Evolutionary conservation across 2,329 filamentous ascomycete species (phyloP), one percentile per base, ranked within the genome.

Genomic region (Aschersonia sp.): DNA sequence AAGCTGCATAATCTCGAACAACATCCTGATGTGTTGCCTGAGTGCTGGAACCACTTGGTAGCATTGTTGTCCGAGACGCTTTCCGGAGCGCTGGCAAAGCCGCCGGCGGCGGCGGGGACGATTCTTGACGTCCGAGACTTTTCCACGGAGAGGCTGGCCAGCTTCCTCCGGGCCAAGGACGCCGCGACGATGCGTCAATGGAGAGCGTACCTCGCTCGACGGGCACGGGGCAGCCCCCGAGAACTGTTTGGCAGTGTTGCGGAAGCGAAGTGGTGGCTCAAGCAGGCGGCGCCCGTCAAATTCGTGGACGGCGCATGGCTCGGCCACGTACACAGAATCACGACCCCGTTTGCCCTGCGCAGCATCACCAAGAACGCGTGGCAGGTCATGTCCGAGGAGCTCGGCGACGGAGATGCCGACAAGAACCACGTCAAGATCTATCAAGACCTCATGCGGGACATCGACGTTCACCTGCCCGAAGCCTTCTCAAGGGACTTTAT

Each of bases 251-350:
- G n/a, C 7, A 8, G 7, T 10, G 12, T 4, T 8, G 41, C 9
- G 7, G 41, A 42, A 42, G 41, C 41, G 7, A 42, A 42, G 5
- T 42, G 41, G 41, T 42, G 9, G 41, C 41, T 42, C 22, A 11
- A 10, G 5, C 41, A 42, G 5, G 41, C 41, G 12, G 10, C 41
- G 14, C n/a, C 41, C 7, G 9, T 39, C n/a, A 45, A 72, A 50
- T 65, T 64, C 41, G 67, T 72, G 4, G 70, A 74, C 47, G 71
- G 71, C 3, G 66, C 68, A 10, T 74, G 70, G 71, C 56, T 74
- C 4, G 65, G 66, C 10, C 64, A 67, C 48, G 59, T 72, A 30
- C 62, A 72, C 52, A 65, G 45, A 5, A 31, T 43, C 12, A 45
- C 39, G 12, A 71, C 66, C 0, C 67, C 68, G 4, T 69, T 70